Conservation (phyloP, 2,329 filamentous ascomycete genomes). For the Eutypella sp. region DNA sequence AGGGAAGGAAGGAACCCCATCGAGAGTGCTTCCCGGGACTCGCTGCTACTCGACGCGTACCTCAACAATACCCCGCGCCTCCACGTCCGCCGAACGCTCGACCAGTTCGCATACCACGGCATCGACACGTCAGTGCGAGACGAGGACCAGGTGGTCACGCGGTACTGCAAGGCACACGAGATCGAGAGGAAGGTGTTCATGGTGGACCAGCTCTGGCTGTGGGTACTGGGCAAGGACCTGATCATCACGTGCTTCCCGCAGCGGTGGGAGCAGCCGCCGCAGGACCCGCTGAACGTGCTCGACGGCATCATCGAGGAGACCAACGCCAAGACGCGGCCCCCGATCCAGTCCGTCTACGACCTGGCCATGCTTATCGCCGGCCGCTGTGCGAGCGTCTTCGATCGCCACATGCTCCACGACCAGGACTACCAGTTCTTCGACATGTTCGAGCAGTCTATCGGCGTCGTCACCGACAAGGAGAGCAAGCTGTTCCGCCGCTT, state of each 20-base stretch:
- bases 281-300: constrained; percentile 58
- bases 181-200: constrained; percentile 57
- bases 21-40: constrained; percentile 30
- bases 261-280: constrained; percentile 54
- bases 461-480: constrained; percentile 46
- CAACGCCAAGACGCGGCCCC: constrained; percentile 57
- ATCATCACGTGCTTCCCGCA: constrained; percentile 57
- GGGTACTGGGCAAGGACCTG: constrained; percentile 52
- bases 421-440: constrained; percentile 61
- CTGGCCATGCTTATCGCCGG: constrained; percentile 57
- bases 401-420: constrained; percentile 51
- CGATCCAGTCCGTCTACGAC: constrained; percentile 56
- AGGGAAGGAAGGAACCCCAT: constrained; percentile 25
- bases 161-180: constrained; percentile 39
- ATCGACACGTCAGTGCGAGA: constrained; percentile 57
- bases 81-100: constrained; percentile 57
- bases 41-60: constrained; percentile 44
- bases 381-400: constrained; percentile 56
- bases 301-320: constrained; percentile 61
- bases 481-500: constrained; percentile 56
- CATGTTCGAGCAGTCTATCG: constrained; percentile 63
- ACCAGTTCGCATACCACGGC: constrained; percentile 63
- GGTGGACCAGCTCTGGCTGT: constrained; percentile 67
- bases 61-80: constrained; percentile 40
- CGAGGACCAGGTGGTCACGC: constrained; percentile 59